These are phyloP conservation scores for Coprinopsis marcescibilis DNA, from an alignment of 768 basidiomycete genomes.

Conservation along the genomic window DNA sequence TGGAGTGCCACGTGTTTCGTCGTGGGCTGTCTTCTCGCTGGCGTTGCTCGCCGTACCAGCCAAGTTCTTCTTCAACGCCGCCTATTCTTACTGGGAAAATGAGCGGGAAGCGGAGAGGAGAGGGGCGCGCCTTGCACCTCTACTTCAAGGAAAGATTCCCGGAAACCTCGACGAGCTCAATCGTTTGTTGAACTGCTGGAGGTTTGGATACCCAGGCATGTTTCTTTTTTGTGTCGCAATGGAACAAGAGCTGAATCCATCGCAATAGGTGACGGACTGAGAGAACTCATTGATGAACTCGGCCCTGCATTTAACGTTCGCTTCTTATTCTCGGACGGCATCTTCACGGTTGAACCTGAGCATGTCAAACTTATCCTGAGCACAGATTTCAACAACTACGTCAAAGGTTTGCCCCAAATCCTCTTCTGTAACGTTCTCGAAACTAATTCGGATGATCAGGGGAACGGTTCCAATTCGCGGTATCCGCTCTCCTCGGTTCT, in stretches of 20 bases:
- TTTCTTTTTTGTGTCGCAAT: neutral
- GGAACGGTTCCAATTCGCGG: constrained; percentile 33
- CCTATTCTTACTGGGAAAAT: constrained; percentile 21
- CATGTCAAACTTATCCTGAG: constrained; percentile 54
- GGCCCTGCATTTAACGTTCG: constrained; percentile 44
- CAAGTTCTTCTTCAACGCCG: neutral
- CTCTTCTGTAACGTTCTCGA: neutral
- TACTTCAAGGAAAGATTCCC: constrained; percentile 29
- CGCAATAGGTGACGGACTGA: constrained; percentile 45
- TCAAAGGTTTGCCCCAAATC: constrained; percentile 40
- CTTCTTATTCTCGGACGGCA: constrained; percentile 37
- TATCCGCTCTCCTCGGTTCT: constrained; percentile 49
- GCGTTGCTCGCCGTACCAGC: constrained; percentile 6
- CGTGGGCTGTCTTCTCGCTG: constrained; percentile 4
- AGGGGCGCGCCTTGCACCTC: constrained; percentile 41
- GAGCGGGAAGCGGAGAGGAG: constrained; percentile 33
- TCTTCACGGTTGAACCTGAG: constrained; percentile 47
- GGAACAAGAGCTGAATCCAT: neutral
- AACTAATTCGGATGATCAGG: constrained; percentile 21
- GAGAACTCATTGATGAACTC: constrained; percentile 24
- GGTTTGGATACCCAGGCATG: constrained; percentile 46
- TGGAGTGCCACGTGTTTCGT: neutral
- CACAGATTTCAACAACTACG: constrained; percentile 53
- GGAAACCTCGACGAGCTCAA: constrained; percentile 43
- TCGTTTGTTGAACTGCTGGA: constrained; percentile 31